These are phyloP conservation scores for Samsoniella hepiali DNA, from an alignment of 2,329 filamentous ascomycete species.

Conservation along the genomic window DNA sequence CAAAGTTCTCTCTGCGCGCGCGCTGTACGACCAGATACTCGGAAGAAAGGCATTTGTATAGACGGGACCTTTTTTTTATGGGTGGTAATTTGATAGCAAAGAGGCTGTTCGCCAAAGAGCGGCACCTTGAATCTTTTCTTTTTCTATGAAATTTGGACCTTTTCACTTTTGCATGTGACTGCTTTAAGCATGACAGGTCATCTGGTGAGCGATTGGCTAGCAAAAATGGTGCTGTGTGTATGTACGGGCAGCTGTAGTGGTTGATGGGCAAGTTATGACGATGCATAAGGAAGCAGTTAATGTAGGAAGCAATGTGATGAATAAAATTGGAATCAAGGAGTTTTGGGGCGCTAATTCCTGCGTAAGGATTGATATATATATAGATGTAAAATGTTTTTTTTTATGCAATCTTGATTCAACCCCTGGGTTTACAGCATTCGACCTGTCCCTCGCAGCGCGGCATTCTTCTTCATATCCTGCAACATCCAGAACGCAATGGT, in stretches of 20 bases:
- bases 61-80: conserved; percentile 2
- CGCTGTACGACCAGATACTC: conserved; percentile 12
- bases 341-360: background rate
- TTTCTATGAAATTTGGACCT: background rate
- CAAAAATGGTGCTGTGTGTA: too few relatives aligned
- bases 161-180: background rate
- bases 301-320: background rate
- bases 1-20: conserved; percentile 11
- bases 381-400: background rate
- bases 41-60: conserved; percentile 9
- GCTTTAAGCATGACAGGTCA: background rate
- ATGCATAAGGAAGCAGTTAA: background rate
- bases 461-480: conserved; percentile 17
- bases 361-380: background rate
- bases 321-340: background rate
- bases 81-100: conserved; percentile 4
- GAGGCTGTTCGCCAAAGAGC: background rate
- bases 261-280: background rate
- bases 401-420: background rate
- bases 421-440: background rate
- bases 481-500: conserved; percentile 12
- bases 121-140: background rate
- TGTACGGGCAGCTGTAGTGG: background rate
- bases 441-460: background rate
- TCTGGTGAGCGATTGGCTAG: too few relatives aligned